Evolutionary conservation across 306 rosid genomes (phyloP).

Genomic region (Bauhinia variegata): DNA sequence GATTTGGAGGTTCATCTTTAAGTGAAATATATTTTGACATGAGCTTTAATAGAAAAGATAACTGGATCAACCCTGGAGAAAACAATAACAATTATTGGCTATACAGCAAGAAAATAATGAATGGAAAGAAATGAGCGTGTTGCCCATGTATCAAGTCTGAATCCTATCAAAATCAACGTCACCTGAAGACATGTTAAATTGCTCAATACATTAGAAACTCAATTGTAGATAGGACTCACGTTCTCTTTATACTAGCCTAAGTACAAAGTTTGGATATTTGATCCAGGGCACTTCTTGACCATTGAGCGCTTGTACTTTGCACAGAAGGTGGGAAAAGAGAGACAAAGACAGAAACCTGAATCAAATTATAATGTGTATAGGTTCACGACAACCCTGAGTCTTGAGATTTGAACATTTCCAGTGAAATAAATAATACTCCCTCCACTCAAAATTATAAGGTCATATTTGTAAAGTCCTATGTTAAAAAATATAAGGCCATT

Average conservation of each 20-base stretch:
- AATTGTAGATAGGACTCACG: not conserved
- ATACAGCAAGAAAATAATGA: not conserved
- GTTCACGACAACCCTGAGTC: not conserved
- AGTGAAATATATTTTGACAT: not conserved
- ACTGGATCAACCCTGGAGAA: not conserved
- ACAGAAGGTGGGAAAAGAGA: not conserved
- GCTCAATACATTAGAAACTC: not conserved
- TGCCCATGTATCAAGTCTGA: not conserved
- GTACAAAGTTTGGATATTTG: not conserved
- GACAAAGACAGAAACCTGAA: not conserved
- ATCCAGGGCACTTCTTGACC: not conserved
- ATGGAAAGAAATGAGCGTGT: not conserved
- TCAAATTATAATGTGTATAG: not conserved
- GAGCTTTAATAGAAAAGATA: not conserved
- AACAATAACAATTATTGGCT: conserved; percentile 6
- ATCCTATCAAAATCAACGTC: conserved; percentile 9
- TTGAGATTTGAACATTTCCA: not conserved
- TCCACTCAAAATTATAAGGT: too few species aligned
- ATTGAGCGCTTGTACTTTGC: not conserved
- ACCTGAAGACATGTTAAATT: not conserved
- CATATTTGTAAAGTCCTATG: too few species aligned
- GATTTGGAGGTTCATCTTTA: not conserved
- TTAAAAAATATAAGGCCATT: too few species aligned
- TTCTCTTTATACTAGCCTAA: not conserved
- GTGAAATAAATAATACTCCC: not conserved